A percentile compares a stretch with the other conserved stretches of the same genome.
Evolutionary conservation across 805 yeast genomes (phyloP).

Genomic region (Wickerhamomyces canadensis): DNA sequence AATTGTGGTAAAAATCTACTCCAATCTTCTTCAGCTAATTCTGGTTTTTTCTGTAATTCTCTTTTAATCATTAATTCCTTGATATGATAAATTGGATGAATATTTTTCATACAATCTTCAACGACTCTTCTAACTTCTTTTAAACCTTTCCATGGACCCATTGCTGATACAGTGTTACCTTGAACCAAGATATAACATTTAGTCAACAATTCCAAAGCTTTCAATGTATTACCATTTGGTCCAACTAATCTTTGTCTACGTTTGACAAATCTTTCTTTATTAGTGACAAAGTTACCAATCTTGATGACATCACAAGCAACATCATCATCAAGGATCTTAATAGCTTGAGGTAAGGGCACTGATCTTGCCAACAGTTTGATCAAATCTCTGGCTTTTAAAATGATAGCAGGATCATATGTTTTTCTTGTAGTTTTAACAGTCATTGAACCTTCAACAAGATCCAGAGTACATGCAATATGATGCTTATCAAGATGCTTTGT

Average conservation of each 20-base stretch:
- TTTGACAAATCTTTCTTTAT: constrained; percentile 90
- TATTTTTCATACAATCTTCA: constrained; percentile 94
- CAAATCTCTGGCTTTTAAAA: constrained; percentile 90
- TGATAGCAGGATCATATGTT: constrained; percentile 91
- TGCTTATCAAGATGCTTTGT: constrained; percentile 70
- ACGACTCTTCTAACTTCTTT: constrained; percentile 91
- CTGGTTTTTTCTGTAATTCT: constrained; percentile 92
- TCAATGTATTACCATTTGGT: constrained; percentile 93
- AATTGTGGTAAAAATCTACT: constrained; percentile 92
- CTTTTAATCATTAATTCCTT: constrained; percentile 97
- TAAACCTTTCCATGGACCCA: constrained; percentile 94
- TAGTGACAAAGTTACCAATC: constrained; percentile 83
- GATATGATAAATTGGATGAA: constrained; percentile 97
- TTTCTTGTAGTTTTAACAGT: constrained; percentile 93
- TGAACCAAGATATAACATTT: constrained; percentile 93
- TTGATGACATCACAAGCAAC: constrained; percentile 94
- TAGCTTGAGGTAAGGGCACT: constrained; percentile 95
- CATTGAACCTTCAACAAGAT: constrained; percentile 96
- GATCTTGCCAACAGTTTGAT: constrained; percentile 91
- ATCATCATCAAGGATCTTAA: constrained; percentile 86
- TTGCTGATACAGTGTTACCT: constrained; percentile 93
- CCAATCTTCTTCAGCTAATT: constrained; percentile 95
- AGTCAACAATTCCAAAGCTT: constrained; percentile 92
- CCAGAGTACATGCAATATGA: constrained; percentile 77
- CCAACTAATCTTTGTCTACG: constrained; percentile 96